Evolutionary conservation across 2,329 filamentous ascomycete genomes (phyloP).

Genomic region (Phialophora macrospora): DNA sequence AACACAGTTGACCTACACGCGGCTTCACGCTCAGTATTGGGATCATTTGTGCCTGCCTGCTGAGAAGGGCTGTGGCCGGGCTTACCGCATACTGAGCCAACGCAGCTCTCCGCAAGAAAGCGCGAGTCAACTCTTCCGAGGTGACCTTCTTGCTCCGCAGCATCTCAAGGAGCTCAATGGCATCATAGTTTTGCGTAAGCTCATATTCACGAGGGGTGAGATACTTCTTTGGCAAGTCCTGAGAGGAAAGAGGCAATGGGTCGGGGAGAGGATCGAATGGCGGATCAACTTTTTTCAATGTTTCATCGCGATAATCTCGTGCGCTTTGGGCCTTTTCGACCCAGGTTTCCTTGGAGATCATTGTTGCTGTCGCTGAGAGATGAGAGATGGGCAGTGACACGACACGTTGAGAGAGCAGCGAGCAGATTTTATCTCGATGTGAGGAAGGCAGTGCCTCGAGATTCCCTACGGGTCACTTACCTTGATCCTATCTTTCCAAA

Average conservation of each 20-base stretch:
- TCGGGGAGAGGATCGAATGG: slow-evolving; percentile 29
- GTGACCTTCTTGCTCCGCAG: slow-evolving; percentile 54
- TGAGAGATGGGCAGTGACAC: not conserved
- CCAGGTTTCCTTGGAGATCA: slow-evolving; percentile 30
- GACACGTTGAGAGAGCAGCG: not conserved
- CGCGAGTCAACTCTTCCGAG: slow-evolving; percentile 54
- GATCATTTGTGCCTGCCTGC: not conserved
- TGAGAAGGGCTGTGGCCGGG: not conserved
- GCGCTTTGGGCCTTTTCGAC: slow-evolving; percentile 34
- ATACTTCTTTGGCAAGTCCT: slow-evolving; percentile 52
- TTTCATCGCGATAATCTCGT: slow-evolving; percentile 36
- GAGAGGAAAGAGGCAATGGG: slow-evolving; percentile 44
- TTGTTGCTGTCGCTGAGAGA: slow-evolving; percentile 1
- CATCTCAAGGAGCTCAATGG: slow-evolving; percentile 45
- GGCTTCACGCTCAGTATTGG: not conserved
- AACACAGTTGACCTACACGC: slow-evolving; percentile 46
- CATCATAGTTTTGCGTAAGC: slow-evolving; percentile 54
- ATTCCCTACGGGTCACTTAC: not conserved
- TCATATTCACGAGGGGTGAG: slow-evolving; percentile 55
- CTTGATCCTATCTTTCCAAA: not conserved
- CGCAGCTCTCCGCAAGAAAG: slow-evolving; percentile 61
- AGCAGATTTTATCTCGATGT: not conserved
- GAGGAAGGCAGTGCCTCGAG: not conserved
- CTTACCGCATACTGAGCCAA: slow-evolving; percentile 47
- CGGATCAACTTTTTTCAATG: slow-evolving; percentile 39